Base-by-base conservation (phyloP, 495 filamentous ascomycete species). In the Annulohypoxylon bovei region DNA sequence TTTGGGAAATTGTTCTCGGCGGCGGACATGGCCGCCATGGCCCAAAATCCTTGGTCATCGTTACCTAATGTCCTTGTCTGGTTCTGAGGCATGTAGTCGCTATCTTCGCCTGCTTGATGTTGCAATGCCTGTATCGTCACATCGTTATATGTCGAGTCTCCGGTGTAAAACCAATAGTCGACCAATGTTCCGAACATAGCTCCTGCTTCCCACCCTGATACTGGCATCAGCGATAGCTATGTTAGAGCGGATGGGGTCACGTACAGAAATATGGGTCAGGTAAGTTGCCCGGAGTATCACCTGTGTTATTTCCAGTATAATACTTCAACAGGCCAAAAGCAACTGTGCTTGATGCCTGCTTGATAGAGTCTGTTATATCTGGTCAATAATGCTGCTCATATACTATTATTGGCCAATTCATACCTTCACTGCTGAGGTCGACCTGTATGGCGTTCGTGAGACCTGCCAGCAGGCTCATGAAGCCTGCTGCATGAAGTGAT, bases 21-120 rank as follows among this genome's bases (percentile, higher is more conserved):
- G 0, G 93, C 93, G 6, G 88, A 85, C 88, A 97, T 92, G 33
- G 89, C 91, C 3, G 92, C 84, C 77, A 96, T 89, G 30, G 84
- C 93, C 93, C 93, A 97, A 74, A 97, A 97, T 0, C 85, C 89
- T 74, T 95, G 93, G 75, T 96, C 93, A 70, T 96, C 93, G 77
- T 96, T 96, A 54, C 93, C 92, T 55, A 86, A 78, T 0, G 90
- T 89, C 63, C 88, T 85, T 23, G 90, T 91, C 72, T 97, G 93
- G 76, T 97, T 97, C 9, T 80, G 78, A 0, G 94, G 92, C 91
- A 94, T 93, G 75, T 88, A 95, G 61, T 93, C 86, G 8, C 81
- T 77, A 40, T 89, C 83, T 11, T 86, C 83, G 11, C 91, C 90
- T 14, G 84, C 86, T 77, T 97, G 94, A 76, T 87, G 90, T 1